Evolutionary conservation across 371 early-diverging fungal species (phyloP).

Genomic region (Syncephalastrum sp.): DNA sequence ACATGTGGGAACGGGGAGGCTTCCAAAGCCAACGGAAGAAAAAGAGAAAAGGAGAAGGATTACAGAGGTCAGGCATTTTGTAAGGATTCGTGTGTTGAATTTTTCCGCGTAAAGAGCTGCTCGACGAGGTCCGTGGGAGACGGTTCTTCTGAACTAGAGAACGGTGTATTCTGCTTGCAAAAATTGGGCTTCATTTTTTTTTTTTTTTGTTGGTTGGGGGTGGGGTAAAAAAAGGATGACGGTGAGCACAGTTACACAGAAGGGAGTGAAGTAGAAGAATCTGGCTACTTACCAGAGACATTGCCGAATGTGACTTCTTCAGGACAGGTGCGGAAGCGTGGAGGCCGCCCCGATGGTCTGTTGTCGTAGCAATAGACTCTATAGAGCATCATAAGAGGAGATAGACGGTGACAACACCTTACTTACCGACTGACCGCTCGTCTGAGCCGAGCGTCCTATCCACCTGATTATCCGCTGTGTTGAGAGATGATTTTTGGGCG

Average conservation of each 20-base stretch:
- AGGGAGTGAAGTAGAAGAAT: not conserved
- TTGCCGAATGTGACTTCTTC: conserved; percentile 27
- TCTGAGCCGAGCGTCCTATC: conserved; percentile 5
- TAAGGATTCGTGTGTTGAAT: no score
- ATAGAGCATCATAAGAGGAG: not conserved
- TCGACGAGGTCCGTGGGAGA: conserved; percentile 41
- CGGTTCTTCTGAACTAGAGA: conserved; percentile 22
- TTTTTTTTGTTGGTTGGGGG: not conserved
- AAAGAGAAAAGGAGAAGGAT: no score
- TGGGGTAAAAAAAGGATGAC: not conserved
- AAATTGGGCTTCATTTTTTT: conserved; percentile 21
- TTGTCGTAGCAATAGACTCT: conserved; percentile 13
- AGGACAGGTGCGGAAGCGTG: conserved; percentile 10
- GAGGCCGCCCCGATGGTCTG: conserved; percentile 7
- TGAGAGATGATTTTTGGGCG: conserved; percentile 8
- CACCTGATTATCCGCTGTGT: conserved; percentile 7
- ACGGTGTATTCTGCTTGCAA: conserved; percentile 24
- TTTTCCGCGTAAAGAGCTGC: conserved; percentile 29
- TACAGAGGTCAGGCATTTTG: no score
- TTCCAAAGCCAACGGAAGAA: no score
- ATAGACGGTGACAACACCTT: not conserved
- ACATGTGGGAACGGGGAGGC: no score
- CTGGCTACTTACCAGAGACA: conserved; percentile 27
- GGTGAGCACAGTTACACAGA: conserved; percentile 3
- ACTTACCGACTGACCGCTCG: conserved; percentile 13